These are phyloP conservation scores for Coemansia sp. DNA, from an alignment of 192 early-diverging fungal genomes.

Conservation along the genomic window DNA sequence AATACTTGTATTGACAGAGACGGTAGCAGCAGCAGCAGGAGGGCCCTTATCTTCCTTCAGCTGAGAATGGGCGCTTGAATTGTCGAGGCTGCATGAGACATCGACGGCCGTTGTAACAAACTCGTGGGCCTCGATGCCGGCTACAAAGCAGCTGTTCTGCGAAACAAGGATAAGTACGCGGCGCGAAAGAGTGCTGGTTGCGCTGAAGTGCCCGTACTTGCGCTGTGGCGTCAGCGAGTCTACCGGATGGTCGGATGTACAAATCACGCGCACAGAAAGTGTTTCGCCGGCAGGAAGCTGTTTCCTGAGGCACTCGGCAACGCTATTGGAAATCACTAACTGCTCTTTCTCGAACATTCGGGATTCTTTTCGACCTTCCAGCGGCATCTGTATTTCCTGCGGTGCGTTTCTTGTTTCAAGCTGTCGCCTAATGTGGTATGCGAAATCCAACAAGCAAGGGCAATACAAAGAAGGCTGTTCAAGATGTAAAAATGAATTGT, in stretches of 20 bases:
- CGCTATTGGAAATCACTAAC: constrained; percentile 14
- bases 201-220: constrained; percentile 23
- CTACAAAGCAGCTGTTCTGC: constrained; percentile 28
- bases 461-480: too few species aligned
- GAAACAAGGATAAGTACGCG: constrained; percentile 42
- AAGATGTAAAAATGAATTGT: background rate
- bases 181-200: constrained; percentile 33
- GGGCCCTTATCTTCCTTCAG: background rate
- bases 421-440: background rate
- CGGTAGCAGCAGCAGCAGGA: background rate
- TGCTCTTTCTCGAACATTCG: background rate
- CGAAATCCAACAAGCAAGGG: background rate
- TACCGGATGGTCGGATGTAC: constrained; percentile 36
- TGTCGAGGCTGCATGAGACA: background rate
- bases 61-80: background rate
- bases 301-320: constrained; percentile 29
- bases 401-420: background rate
- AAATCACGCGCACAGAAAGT: constrained; percentile 31
- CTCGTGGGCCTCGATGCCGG: constrained; percentile 46
- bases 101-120: constrained; percentile 32
- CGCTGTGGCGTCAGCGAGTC: constrained; percentile 45
- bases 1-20: constrained; percentile 37
- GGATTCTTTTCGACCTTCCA: background rate
- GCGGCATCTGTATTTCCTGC: background rate
- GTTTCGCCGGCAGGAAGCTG: constrained; percentile 27